Conservation (phyloP, 306 rosid species). For the Malus asiatica region DNA sequence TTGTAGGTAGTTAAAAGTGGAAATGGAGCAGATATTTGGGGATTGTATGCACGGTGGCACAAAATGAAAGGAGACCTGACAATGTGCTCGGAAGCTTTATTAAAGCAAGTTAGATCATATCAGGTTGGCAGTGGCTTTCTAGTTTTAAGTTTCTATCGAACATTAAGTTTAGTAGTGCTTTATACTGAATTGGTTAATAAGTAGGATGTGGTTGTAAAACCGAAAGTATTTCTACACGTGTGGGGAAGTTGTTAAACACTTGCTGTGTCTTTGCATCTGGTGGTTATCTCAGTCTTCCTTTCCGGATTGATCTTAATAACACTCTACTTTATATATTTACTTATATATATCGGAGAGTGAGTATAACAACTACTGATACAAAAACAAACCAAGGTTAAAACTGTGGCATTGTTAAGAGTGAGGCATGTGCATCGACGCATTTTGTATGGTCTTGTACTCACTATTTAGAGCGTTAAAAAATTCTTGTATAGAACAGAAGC, state of each 20-base stretch:
- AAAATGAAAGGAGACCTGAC: slow-evolving; percentile 68
- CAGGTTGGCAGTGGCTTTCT: slow-evolving; percentile 38
- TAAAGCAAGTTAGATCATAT: slow-evolving; percentile 93
- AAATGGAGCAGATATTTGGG: slow-evolving; percentile 71
- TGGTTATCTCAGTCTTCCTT: neutral
- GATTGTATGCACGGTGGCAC: slow-evolving; percentile 92
- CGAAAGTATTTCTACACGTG: neutral
- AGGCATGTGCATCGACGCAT: neutral
- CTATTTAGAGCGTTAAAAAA: too few species aligned
- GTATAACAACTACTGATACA: neutral
- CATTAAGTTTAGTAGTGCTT: neutral
- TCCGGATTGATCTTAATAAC: neutral
- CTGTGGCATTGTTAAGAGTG: neutral
- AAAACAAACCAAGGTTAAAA: neutral
- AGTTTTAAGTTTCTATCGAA: neutral
- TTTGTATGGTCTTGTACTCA: too few species aligned
- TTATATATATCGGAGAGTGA: too few species aligned
- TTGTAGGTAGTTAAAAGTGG: slow-evolving; percentile 68
- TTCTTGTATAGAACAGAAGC: too few species aligned
- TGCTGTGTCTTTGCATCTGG: neutral
- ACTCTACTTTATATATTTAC: too few species aligned
- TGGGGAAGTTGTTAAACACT: neutral
- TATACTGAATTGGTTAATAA: neutral
- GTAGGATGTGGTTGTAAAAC: neutral
- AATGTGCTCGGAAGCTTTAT: slow-evolving; percentile 89